Base-by-base conservation (phyloP, 306 rosid species). In the Prunus mongolica region DNA sequence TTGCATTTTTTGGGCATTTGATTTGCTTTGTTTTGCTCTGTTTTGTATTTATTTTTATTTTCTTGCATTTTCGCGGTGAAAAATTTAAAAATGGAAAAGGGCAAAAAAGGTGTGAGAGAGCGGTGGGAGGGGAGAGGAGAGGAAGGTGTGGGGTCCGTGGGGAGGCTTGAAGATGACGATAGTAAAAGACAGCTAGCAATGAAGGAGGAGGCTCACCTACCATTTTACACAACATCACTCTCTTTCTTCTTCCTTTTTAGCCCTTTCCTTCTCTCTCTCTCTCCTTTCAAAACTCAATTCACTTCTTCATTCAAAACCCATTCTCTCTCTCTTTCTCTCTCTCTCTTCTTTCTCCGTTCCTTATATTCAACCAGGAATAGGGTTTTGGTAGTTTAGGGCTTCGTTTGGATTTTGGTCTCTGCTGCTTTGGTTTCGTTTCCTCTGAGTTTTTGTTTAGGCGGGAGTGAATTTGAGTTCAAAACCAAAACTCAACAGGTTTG, bases 111-210 rank as follows among this genome's bases (percentile, higher is more conserved):
- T 52, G 63, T 15, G 71, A 57, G 69, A 65, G 79, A 64, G 63
- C 69, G 66, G 60, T 67, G 61, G 63, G n/a, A 50, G 30, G 44
- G 41, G 44, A 38, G 44, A 12, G 15, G 73, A 34, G 41, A 34
- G 61, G 63, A 15, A 50, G 41, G 77, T 18, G 91, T 81, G 95
- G 93, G 95, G 32, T 91, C 90, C 71, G 52, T 66, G 87, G 73
- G 58, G 86, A 75, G 78, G 76, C 93, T 92, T 92, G 81, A 89
- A 84, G 88, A 57, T 93, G 85, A 93, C 84, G 96, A 89, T 84
- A 80, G 95, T 84, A 88, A 91, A 88, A 77, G 90, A 86, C 99
- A 96, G 96, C 99, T 96, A 84, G 99, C 99, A 92, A 86, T 88
- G 97, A 91, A 88, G 93, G 79, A 81, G 74, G 93, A 89, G 78